Evolutionary conservation across 176 grass and related monocot species (phyloP).

Genomic region (Raddia distichophylla): DNA sequence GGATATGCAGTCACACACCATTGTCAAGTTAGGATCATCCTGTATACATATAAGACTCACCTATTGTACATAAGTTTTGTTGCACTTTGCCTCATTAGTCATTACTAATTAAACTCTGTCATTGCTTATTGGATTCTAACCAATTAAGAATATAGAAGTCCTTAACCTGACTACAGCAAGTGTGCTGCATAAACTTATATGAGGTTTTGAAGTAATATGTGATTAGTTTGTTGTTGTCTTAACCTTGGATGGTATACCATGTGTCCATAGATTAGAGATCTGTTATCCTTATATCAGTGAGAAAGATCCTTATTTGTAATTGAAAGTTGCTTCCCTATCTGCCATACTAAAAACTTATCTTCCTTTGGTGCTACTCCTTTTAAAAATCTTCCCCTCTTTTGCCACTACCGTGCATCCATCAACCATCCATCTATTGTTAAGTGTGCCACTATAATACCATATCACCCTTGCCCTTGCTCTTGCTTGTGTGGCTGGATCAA

Average conservation of each 20-base stretch:
- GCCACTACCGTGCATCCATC: too few species aligned
- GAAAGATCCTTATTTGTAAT: too few species aligned
- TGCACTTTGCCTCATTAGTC: neutral
- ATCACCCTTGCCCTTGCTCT: too few species aligned
- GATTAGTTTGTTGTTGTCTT: constrained; percentile 14
- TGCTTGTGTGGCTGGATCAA: too few species aligned
- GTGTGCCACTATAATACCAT: too few species aligned
- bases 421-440: too few species aligned
- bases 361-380: too few species aligned
- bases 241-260: neutral
- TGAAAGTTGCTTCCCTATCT: too few species aligned
- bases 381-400: too few species aligned
- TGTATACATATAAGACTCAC: neutral
- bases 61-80: neutral
- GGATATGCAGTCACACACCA: neutral
- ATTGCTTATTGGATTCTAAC: neutral
- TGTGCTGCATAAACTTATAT: neutral
- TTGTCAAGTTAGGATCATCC: neutral
- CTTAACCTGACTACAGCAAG: neutral
- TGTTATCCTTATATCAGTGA: constrained; percentile 7
- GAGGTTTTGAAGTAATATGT: neutral
- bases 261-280: neutral
- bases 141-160: neutral
- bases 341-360: too few species aligned
- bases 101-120: neutral